Percentiles rank a stretch among this genome's conserved stretches.
Conservation (phyloP, 176 grass and related monocot genomes). For the Canna indica region DNA sequence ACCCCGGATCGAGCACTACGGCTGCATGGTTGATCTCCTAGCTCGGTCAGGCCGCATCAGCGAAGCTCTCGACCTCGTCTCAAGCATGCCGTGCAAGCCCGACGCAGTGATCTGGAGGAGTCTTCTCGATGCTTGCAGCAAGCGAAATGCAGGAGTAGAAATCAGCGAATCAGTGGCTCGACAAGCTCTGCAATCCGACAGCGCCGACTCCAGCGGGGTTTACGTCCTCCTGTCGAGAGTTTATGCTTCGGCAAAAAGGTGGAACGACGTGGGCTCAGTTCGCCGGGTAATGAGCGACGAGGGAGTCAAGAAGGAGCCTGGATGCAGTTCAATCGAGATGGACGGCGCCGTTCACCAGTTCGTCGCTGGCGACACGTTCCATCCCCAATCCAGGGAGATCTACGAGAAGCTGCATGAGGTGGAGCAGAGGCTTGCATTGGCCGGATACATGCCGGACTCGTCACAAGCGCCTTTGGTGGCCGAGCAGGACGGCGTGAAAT, state of each 20-base stretch:
- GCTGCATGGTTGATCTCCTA: conserved; percentile 81
- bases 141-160: conserved; percentile 7
- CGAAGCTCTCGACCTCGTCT: conserved; percentile 56
- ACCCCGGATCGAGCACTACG: conserved; percentile 71
- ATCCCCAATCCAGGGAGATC: conserved; percentile 46
- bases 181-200: neutral
- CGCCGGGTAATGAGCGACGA: conserved; percentile 51
- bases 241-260: conserved; percentile 52
- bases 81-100: conserved; percentile 44
- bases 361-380: conserved; percentile 62
- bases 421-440: conserved; percentile 25
- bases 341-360: conserved; percentile 56
- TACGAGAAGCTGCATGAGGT: conserved; percentile 55
- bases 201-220: conserved; percentile 24
- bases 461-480: conserved; percentile 52
- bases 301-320: conserved; percentile 63
- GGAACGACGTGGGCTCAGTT: conserved; percentile 75
- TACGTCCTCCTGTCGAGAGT: conserved; percentile 75
- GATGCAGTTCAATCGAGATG: conserved; percentile 79
- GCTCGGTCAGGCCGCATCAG: conserved; percentile 62
- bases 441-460: conserved; percentile 54
- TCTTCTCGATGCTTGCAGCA: conserved; percentile 20
- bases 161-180: conserved; percentile 11
- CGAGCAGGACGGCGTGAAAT: conserved; percentile 27
- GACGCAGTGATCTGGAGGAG: conserved; percentile 89